These are phyloP conservation scores for Aspergillaceae sp. DNA, from an alignment of 2,329 filamentous ascomycete genomes.

Conservation along the genomic window DNA sequence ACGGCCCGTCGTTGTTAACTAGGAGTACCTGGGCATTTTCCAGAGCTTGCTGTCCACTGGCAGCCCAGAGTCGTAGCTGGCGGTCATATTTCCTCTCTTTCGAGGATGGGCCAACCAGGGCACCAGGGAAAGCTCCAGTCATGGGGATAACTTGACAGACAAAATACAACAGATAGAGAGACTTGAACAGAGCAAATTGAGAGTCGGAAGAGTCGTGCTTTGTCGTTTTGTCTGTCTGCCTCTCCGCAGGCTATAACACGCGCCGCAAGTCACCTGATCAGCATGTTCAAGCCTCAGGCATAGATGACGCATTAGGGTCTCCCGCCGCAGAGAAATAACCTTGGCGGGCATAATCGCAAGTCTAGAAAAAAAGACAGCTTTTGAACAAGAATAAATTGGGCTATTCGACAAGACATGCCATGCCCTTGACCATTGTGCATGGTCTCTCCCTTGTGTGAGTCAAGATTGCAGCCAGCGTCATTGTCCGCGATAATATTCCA, in stretches of 20 bases:
- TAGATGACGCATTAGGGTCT: not conserved
- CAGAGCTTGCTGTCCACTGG: slow-evolving; percentile 78
- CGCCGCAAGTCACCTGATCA: not conserved
- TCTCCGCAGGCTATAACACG: not conserved
- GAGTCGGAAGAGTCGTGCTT: too few species aligned
- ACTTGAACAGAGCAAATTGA: too few species aligned
- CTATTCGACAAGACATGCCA: not conserved
- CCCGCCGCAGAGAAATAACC: not conserved
- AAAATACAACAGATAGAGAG: too few species aligned
- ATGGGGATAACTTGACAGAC: slow-evolving; percentile 11
- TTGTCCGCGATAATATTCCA: too few species aligned
- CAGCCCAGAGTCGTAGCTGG: slow-evolving; percentile 90
- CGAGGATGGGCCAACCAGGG: slow-evolving; percentile 43
- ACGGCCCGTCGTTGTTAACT: slow-evolving; percentile 57
- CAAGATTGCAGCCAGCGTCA: too few species aligned
- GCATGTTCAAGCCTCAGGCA: not conserved
- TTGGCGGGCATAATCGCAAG: too few species aligned
- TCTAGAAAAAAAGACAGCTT: too few species aligned
- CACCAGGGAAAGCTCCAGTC: slow-evolving; percentile 28
- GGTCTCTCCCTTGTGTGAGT: not conserved
- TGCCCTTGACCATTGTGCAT: not conserved
- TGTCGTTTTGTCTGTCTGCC: too few species aligned
- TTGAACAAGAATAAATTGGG: not conserved
- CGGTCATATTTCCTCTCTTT: slow-evolving; percentile 81
- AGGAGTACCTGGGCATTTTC: slow-evolving; percentile 88